A percentile compares a stretch with the other conserved stretches of the same genome.
Evolutionary conservation across 169 alveolate species (phyloP).

Genomic region (Plasmodium billcollinsi): DNA sequence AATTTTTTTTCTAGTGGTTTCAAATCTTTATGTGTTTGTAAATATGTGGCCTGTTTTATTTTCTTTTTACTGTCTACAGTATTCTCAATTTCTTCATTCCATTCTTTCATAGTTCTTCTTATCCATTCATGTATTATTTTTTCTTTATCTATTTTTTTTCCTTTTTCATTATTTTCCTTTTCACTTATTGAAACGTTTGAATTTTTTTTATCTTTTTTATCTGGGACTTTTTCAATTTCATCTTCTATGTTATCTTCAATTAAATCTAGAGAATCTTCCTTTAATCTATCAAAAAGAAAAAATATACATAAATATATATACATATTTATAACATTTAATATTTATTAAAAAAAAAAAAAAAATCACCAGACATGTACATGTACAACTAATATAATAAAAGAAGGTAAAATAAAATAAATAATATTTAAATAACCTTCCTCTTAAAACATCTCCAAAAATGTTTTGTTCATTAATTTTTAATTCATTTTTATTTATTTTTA

Average conservation of each 20-base stretch:
- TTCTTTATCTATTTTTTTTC: conserved; percentile 38
- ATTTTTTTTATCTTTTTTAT: conserved; percentile 26
- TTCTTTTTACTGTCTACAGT: conserved; percentile 46
- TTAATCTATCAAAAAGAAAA: conserved; percentile 52
- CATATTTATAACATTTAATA: neutral
- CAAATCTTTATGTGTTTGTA: conserved; percentile 75
- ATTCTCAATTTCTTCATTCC: conserved; percentile 76
- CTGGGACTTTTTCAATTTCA: conserved; percentile 17
- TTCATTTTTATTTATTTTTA: conserved; percentile 71
- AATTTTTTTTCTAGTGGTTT: conserved; percentile 70
- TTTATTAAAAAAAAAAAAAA: conserved; percentile 9
- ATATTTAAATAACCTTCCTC: conserved; percentile 56
- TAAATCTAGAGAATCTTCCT: conserved; percentile 61
- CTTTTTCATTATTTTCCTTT: conserved; percentile 34
- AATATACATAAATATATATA: conserved; percentile 9
- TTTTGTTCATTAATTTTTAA: conserved; percentile 65
- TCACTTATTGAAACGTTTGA: conserved; percentile 14
- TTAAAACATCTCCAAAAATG: conserved; percentile 72
- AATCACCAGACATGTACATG: neutral
- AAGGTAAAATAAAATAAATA: too few relatives aligned
- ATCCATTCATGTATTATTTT: conserved; percentile 58
- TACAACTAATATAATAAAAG: neutral
- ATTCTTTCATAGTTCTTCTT: conserved; percentile 70
- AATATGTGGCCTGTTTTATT: conserved; percentile 71
- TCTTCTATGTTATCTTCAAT: conserved; percentile 64